phyloP scores from a whole-genome alignment of 306 rosid genomes.

The Sicyos edulis region DNA sequence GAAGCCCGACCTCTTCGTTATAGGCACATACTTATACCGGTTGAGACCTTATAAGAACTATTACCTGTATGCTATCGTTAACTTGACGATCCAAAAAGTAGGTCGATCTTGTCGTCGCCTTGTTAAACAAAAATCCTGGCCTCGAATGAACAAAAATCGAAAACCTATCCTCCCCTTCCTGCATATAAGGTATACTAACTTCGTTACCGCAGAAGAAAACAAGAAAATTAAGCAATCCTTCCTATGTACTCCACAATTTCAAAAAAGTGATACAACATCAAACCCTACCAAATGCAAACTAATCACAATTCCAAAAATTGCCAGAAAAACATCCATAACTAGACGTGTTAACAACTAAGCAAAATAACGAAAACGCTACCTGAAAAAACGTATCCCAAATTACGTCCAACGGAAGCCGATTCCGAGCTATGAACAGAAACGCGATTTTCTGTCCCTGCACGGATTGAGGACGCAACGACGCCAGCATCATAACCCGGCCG shows the following conservation, averaged over 20 bases:
- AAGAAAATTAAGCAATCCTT: background rate
- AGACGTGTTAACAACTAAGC: background rate
- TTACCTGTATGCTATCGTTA: constrained; percentile 87
- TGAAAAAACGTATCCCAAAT: constrained; percentile 89
- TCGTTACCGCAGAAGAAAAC: background rate
- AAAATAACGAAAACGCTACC: constrained; percentile 29
- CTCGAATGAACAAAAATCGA: constrained; percentile 87
- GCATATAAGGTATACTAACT: constrained; percentile 22
- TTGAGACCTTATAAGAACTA: background rate
- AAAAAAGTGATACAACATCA: background rate
- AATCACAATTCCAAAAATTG: background rate
- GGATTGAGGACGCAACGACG: constrained; percentile 46
- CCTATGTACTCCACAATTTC: background rate
- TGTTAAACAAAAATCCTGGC: constrained; percentile 85
- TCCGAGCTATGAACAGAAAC: constrained; percentile 83
- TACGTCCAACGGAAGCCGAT: constrained; percentile 76
- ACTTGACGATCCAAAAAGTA: constrained; percentile 90
- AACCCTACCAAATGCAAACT: background rate
- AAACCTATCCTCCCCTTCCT: constrained; percentile 71
- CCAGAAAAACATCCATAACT: constrained; percentile 15
- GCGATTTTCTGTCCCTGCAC: constrained; percentile 66
- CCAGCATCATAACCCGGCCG: constrained; percentile 49
- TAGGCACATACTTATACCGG: no score
- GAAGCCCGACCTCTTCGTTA: no score
- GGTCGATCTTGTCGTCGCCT: constrained; percentile 67